A percentile compares a stretch with the other conserved stretches of the same genome.
Evolutionary conservation across 2,329 filamentous ascomycete species (phyloP).

Genomic region (Cercospora nicotianae): DNA sequence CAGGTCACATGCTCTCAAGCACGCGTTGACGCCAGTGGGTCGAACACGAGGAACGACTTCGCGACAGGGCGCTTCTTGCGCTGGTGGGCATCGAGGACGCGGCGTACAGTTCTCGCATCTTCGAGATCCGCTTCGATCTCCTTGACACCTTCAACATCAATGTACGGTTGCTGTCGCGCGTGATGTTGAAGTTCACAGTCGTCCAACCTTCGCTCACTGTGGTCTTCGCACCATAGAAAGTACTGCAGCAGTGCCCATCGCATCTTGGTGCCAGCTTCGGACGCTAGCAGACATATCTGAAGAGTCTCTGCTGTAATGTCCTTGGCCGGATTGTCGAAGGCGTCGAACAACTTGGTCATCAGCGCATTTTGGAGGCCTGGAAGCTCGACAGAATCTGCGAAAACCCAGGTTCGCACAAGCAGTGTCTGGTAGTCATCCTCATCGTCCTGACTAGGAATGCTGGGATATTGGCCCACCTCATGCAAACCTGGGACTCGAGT

Average conservation of each 20-base stretch:
- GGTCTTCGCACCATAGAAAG: conserved; percentile 14
- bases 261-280: conserved; percentile 6
- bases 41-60: neutral
- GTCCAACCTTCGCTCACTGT: neutral
- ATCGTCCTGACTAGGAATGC: conserved; percentile 12
- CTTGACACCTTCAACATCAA: conserved; percentile 4
- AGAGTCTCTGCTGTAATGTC: conserved; percentile 6
- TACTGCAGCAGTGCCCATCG: conserved; percentile 10
- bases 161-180: neutral
- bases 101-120: neutral
- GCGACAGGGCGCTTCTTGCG: conserved; percentile 6
- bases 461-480: conserved; percentile 5
- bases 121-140: conserved; percentile 5
- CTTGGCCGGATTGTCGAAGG: conserved; percentile 7
- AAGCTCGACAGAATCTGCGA: conserved; percentile 11
- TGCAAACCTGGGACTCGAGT: conserved; percentile 2
- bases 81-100: neutral
- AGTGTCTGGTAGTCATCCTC: conserved; percentile 11
- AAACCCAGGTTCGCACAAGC: conserved; percentile 10
- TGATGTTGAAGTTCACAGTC: neutral
- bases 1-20: neutral
- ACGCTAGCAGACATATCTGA: conserved; percentile 5
- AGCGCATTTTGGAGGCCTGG: conserved; percentile 9
- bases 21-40: neutral
- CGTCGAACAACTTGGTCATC: conserved; percentile 5